These are phyloP conservation scores for Opeltia flavorubescens DNA, from an alignment of 495 filamentous ascomycete genomes.

Conservation along the genomic window DNA sequence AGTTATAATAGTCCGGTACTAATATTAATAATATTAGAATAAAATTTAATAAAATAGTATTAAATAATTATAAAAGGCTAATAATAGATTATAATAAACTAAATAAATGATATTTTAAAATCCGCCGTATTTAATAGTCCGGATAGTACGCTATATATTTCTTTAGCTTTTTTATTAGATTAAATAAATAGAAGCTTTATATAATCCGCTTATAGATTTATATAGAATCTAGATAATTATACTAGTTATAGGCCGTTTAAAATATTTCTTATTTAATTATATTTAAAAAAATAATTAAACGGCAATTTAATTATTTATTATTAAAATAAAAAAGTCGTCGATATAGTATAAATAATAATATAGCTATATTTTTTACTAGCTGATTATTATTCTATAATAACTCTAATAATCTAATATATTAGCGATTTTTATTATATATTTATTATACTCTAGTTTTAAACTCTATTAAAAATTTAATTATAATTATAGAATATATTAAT, in stretches of 20 bases:
- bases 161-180: neutral
- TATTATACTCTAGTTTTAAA: too few relatives aligned
- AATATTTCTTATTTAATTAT: conserved; percentile 1
- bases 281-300: conserved; percentile 3
- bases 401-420: too few relatives aligned
- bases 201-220: neutral
- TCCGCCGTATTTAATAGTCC: conserved; percentile 3
- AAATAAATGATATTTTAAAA: neutral
- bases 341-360: too few relatives aligned
- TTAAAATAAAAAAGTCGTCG: neutral
- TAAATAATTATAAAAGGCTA: neutral
- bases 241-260: conserved; percentile 1
- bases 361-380: too few relatives aligned
- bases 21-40: neutral
- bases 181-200: neutral
- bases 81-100: neutral
- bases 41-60: conserved; percentile 11
- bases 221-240: neutral
- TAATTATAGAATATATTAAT: too few relatives aligned
- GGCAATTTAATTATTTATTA: neutral
- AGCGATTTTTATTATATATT: too few relatives aligned
- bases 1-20: neutral
- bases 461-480: too few relatives aligned
- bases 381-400: too few relatives aligned
- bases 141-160: conserved; percentile 8